Base-by-base conservation (phyloP, 2,329 filamentous ascomycete species). In the Penicillium thymicola region DNA sequence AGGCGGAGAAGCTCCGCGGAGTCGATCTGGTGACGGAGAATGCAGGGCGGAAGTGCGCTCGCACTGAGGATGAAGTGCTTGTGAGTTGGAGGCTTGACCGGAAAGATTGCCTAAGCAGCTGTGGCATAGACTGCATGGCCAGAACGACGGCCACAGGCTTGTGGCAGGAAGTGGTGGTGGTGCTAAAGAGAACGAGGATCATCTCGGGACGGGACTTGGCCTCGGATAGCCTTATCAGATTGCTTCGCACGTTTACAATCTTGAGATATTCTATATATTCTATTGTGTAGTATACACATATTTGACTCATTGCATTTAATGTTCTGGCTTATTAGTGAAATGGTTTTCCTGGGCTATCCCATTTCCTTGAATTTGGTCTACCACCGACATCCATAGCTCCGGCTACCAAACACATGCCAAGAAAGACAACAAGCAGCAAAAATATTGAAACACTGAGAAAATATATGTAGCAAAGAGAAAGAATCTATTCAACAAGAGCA, bases 41-140 rank as follows among this genome's bases (percentile, higher is more conserved):
- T 55, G 65, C 54, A 48, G 61, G 58, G 48, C 64, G 57, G 49
- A 69, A 52, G 27, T 62, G 63, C n/a, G 65, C 47, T 51, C 62
- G 67, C 27, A 61, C 43, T 3, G 65, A 58, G 43, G 65, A 60
- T 45, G 60, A 59, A 36, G 66, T 52, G 54, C 66, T 63, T 52
- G 66, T 59, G 32, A 71, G 32, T 21, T 59, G 63, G 34, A 67
- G 48, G 27, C 65, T 67, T 18, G 68, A 66, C 51, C 68, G 68
- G 27, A 76, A 59, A 50, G 72, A 71, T 65, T 75, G 74, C 66
- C 72, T 64, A 49, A 76, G 58, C 62, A 76, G 66, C 60, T 72
- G 68, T 68, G 70, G 72, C 67, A 75, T 67, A 50, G 73, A 65
- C 62, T 75, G 74, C 74, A 76, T 76, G 65, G 67, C 72, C 65